These are phyloP conservation scores for Zygoascus meyerae DNA, from an alignment of 1,139 yeast genomes.

Conservation along the genomic window DNA sequence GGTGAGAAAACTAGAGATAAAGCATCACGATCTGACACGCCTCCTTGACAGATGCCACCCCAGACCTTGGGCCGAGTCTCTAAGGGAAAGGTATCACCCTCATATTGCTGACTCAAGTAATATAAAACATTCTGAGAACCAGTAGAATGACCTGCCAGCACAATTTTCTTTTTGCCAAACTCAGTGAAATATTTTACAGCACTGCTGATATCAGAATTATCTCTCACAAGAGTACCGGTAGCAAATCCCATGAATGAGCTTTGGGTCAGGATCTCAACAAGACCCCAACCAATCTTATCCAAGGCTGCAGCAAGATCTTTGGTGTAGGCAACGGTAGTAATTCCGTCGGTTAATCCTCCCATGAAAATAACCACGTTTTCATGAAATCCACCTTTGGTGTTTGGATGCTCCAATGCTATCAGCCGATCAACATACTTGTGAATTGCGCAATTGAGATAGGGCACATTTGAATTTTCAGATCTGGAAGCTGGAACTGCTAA, in stretches of 20 bases:
- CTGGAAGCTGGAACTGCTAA: background rate
- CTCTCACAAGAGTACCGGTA: constrained; percentile 56
- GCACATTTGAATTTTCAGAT: background rate
- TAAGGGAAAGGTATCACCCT: constrained; percentile 17
- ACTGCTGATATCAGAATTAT: constrained; percentile 50
- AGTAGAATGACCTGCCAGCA: constrained; percentile 80
- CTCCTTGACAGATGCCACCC: constrained; percentile 67
- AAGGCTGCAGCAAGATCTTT: constrained; percentile 43
- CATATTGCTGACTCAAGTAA: constrained; percentile 42
- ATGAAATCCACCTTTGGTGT: constrained; percentile 19
- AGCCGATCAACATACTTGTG: constrained; percentile 21
- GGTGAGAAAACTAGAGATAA: constrained; percentile 24
- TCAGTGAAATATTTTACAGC: constrained; percentile 43
- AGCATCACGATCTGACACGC: constrained; percentile 67
- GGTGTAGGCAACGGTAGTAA: constrained; percentile 69
- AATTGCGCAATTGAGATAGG: constrained; percentile 4
- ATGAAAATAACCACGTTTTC: constrained; percentile 53
- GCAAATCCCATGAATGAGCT: constrained; percentile 78
- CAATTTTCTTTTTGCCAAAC: constrained; percentile 44
- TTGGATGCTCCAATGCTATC: constrained; percentile 24
- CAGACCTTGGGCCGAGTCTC: constrained; percentile 37
- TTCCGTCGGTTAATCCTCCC: constrained; percentile 74
- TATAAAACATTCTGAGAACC: constrained; percentile 74
- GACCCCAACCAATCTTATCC: constrained; percentile 48
- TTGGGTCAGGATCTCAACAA: constrained; percentile 55